Evolutionary conservation across 352 stramenopile species (phyloP), one percentile per base, ranked within the genome.

Genomic region (Phytophthora chlamydospora): DNA sequence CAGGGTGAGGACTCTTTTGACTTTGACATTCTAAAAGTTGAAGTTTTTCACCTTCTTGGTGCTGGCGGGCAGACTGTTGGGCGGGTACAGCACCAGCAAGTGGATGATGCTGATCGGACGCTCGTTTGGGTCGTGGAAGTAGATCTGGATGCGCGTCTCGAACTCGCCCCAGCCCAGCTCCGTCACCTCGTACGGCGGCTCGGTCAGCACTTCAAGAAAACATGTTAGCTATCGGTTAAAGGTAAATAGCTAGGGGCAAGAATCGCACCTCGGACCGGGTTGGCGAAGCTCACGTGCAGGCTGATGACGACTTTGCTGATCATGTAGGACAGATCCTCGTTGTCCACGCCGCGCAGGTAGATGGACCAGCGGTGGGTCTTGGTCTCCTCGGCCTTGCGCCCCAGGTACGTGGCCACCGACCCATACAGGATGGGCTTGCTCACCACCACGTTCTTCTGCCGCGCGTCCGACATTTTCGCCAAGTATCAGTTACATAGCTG

Each of bases 151-250:
- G 48, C 88, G 89, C 13, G 94, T 97, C 82, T 99, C 96, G 74
- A 99, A 99, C 75, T 99, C 97, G 38, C 97, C 97, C 97, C 97
- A 99, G 45, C 97, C 97, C 45, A 89, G 94, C 71, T 99, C 97
- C 3, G 93, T 98, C 13, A 99, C 94, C 72, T 99, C 94, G 71
- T 98, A 99, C 39, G 97, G 97, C 32, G 95, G 93, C 63, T 97
- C 80, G 0, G 89, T 98, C 34, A 98, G 71, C 68, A 98, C 96
- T 95, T 49, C 5, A 53, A 11, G 17, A 21, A 38, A 45, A 19
- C 19, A 54, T 40, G 41, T 58, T 46, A 59, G 4, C 50, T 16
- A 27, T 55, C 38, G 33, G 16, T 31, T 19, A 34, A 48, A 51
- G 16, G 35, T 52, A 41, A 12, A 58, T 48, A 58, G 34, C 14